phyloP scores from a whole-genome alignment of 1,139 yeast species.

The Dujonia santamariae region DNA sequence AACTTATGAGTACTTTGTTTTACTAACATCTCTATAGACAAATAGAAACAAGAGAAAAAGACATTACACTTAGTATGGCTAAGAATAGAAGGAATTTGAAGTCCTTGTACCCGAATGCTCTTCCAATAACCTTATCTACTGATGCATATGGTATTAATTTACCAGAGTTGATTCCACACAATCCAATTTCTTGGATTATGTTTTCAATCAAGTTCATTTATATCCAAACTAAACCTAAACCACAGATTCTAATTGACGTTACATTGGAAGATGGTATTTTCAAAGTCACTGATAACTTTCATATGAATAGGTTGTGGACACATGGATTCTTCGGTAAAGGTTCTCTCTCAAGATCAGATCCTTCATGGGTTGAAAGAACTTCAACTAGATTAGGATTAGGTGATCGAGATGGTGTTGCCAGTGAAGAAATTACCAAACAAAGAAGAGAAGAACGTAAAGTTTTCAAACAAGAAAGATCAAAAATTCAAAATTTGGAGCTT shows the following conservation, averaged over 20 bases:
- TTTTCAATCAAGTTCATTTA: slow-evolving; percentile 34
- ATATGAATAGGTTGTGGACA: slow-evolving; percentile 68
- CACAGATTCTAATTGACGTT: slow-evolving; percentile 24
- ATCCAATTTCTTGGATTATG: slow-evolving; percentile 58
- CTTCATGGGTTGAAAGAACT: slow-evolving; percentile 79
- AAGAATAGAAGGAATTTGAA: slow-evolving; percentile 27
- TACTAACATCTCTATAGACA: too few relatives aligned
- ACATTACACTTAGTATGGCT: slow-evolving; percentile 19
- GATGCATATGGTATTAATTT: slow-evolving; percentile 28
- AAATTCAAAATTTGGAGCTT: slow-evolving; percentile 34
- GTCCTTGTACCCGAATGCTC: slow-evolving; percentile 36
- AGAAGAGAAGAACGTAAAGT: slow-evolving; percentile 71
- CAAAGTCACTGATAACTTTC: slow-evolving; percentile 40
- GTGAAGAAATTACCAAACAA: slow-evolving; percentile 74
- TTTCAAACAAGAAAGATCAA: slow-evolving; percentile 59
- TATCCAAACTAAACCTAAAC: slow-evolving; percentile 23
- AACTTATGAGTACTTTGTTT: too few relatives aligned
- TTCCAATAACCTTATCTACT: slow-evolving; percentile 47
- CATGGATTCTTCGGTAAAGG: slow-evolving; percentile 97
- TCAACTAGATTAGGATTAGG: slow-evolving; percentile 44
- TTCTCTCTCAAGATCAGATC: slow-evolving; percentile 81
- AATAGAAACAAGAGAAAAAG: too few relatives aligned
- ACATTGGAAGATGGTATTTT: slow-evolving; percentile 34
- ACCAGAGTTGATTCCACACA: slow-evolving; percentile 51
- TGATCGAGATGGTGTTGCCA: slow-evolving; percentile 24